Percentiles rank a stretch among this genome's conserved stretches.
These are phyloP conservation scores for Penicillium oxalicum DNA, from an alignment of 2,329 filamentous ascomycete species.

Conservation along the genomic window DNA sequence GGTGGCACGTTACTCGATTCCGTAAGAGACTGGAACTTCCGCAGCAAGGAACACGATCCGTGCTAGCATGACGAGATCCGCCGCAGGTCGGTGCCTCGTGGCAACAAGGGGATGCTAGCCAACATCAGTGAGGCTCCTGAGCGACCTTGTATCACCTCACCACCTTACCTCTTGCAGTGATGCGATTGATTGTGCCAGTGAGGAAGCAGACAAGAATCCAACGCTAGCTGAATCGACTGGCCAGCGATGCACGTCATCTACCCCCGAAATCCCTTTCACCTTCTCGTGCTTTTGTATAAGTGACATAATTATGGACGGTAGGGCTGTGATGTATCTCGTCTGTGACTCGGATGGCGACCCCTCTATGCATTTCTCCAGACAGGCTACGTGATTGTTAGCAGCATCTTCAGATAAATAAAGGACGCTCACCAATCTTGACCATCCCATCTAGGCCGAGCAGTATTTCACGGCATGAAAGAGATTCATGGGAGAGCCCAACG, in stretches of 20 bases:
- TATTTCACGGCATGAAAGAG: slow-evolving; percentile 1
- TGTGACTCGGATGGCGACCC: background rate
- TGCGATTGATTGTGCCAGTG: background rate
- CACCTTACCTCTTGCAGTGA: background rate
- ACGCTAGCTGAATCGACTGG: slow-evolving; percentile 4
- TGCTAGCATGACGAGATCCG: slow-evolving; percentile 23
- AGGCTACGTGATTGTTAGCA: background rate
- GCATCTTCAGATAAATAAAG: too few species aligned
- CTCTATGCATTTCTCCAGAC: background rate
- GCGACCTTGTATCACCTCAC: too few species aligned
- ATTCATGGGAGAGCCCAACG: background rate
- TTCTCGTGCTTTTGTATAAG: slow-evolving; percentile 31
- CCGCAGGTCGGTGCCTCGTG: background rate
- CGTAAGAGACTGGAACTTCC: too few species aligned
- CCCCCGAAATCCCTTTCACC: slow-evolving; percentile 24
- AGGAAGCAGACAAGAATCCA: slow-evolving; percentile 1
- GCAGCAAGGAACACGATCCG: too few species aligned
- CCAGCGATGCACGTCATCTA: slow-evolving; percentile 20
- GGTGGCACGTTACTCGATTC: too few species aligned
- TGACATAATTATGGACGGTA: slow-evolving; percentile 25
- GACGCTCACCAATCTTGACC: background rate
- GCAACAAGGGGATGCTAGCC: slow-evolving; percentile 6
- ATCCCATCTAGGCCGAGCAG: background rate
- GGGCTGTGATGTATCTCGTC: slow-evolving; percentile 4
- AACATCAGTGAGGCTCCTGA: slow-evolving; percentile 1